phyloP scores from a whole-genome alignment of 2,329 filamentous ascomycete genomes.

The Aureobasidium sp. region DNA sequence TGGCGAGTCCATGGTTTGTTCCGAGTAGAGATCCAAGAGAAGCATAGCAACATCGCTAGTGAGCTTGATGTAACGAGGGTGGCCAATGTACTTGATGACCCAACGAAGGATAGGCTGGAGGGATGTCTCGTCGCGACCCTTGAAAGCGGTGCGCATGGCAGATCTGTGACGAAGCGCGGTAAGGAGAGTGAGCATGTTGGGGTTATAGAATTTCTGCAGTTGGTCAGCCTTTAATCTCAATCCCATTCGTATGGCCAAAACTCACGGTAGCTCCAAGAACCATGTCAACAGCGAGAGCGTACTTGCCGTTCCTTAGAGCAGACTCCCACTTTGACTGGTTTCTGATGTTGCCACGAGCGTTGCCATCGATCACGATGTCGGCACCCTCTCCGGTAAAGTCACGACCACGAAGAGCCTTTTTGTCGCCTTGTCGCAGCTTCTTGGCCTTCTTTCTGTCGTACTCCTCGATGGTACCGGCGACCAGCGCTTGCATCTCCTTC shows the following conservation, averaged over 20 bases:
- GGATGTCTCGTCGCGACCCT: conserved; percentile 70
- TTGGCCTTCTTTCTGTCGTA: conserved; percentile 66
- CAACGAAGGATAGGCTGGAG: conserved; percentile 79
- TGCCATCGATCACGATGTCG: conserved; percentile 79
- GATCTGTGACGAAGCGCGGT: conserved; percentile 81
- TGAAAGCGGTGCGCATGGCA: conserved; percentile 72
- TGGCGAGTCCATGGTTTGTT: conserved; percentile 62
- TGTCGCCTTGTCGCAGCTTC: conserved; percentile 53
- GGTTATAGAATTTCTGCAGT: conserved; percentile 21
- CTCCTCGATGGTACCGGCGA: conserved; percentile 68
- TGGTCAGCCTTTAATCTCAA: not conserved
- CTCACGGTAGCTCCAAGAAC: conserved; percentile 48
- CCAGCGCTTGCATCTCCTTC: conserved; percentile 75
- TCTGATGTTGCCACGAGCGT: conserved; percentile 57
- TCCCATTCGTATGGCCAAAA: not conserved
- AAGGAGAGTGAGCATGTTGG: conserved; percentile 63
- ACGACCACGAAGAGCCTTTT: conserved; percentile 55
- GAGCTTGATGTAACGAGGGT: conserved; percentile 72
- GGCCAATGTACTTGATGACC: conserved; percentile 71
- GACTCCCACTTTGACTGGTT: conserved; percentile 71
- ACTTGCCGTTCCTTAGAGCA: conserved; percentile 71
- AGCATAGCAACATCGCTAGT: conserved; percentile 78
- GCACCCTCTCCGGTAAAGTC: conserved; percentile 78
- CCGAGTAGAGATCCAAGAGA: conserved; percentile 79
- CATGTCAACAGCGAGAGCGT: conserved; percentile 68